These are phyloP conservation scores for Sporothrix euskadiensis DNA, from an alignment of 2,329 filamentous ascomycete species.

Conservation along the genomic window DNA sequence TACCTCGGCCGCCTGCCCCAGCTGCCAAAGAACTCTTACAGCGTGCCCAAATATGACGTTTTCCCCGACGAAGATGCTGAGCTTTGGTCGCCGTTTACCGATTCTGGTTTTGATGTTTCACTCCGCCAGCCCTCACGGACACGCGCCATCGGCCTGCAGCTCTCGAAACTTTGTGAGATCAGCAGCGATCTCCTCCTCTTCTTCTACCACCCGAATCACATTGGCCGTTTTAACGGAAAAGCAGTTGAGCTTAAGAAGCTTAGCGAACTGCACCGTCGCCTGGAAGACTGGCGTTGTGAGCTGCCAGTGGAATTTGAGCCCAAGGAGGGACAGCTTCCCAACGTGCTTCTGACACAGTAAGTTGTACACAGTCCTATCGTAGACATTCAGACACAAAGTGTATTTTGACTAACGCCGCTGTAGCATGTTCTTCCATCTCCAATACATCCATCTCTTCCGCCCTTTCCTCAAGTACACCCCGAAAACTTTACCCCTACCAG, in stretches of 20 bases:
- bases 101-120: slow-evolving; percentile 72
- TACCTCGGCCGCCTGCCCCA: slow-evolving; percentile 91
- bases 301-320: slow-evolving; percentile 85
- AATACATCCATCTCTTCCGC: slow-evolving; percentile 30
- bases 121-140: slow-evolving; percentile 79
- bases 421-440: slow-evolving; percentile 95
- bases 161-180: slow-evolving; percentile 85
- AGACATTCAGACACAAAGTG: no score
- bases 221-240: slow-evolving; percentile 67
- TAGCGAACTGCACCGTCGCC: slow-evolving; percentile 82
- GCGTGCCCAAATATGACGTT: slow-evolving; percentile 84
- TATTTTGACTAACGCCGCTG: background rate
- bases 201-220: slow-evolving; percentile 82
- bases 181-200: slow-evolving; percentile 85
- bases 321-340: slow-evolving; percentile 84
- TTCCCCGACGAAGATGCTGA: slow-evolving; percentile 86
- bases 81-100: slow-evolving; percentile 76
- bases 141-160: slow-evolving; percentile 76
- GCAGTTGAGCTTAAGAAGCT: slow-evolving; percentile 86
- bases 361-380: slow-evolving; percentile 38
- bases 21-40: slow-evolving; percentile 75
- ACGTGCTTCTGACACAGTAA: slow-evolving; percentile 80
- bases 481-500: slow-evolving; percentile 75
- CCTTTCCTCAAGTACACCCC: slow-evolving; percentile 69
- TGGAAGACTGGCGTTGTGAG: slow-evolving; percentile 85